Conservation (phyloP, 106 monocot species). For the Hemerocallis citrina region DNA sequence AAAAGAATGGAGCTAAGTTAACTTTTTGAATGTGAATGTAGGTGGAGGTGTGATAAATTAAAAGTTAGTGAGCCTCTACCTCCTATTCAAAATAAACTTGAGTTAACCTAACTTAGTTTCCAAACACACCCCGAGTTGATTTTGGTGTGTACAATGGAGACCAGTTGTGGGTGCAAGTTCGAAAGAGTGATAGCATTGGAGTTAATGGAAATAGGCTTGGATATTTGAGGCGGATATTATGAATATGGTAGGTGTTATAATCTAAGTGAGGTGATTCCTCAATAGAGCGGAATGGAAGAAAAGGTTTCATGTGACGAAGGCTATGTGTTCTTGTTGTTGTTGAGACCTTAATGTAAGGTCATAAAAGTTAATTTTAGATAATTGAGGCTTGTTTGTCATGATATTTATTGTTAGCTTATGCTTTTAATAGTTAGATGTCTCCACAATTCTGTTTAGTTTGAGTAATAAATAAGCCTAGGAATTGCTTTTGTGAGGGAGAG, state of each 20-base stretch:
- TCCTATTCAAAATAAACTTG: background rate
- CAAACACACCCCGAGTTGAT: too few relatives aligned
- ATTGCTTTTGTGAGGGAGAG: background rate
- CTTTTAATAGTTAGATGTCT: too few relatives aligned
- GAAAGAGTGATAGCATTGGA: background rate
- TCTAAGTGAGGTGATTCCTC: background rate
- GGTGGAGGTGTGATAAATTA: background rate
- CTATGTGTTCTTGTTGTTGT: too few relatives aligned
- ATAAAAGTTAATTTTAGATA: too few relatives aligned
- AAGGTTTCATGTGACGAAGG: background rate
- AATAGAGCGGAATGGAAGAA: background rate
- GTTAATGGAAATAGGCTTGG: background rate
- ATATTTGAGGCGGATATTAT: background rate
- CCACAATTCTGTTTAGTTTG: too few relatives aligned
- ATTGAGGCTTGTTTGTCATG: too few relatives aligned
- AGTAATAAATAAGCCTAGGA: too few relatives aligned
- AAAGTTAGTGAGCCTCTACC: background rate
- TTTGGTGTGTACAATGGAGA: background rate
- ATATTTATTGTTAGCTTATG: background rate
- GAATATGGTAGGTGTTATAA: background rate
- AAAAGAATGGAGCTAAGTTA: background rate
- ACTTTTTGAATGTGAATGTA: background rate
- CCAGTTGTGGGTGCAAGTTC: background rate
- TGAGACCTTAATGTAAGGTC: too few relatives aligned
- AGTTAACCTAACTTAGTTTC: background rate